Base-by-base conservation (phyloP, 129 eudicot genomes). In the Chrysanthemum makinoi region DNA sequence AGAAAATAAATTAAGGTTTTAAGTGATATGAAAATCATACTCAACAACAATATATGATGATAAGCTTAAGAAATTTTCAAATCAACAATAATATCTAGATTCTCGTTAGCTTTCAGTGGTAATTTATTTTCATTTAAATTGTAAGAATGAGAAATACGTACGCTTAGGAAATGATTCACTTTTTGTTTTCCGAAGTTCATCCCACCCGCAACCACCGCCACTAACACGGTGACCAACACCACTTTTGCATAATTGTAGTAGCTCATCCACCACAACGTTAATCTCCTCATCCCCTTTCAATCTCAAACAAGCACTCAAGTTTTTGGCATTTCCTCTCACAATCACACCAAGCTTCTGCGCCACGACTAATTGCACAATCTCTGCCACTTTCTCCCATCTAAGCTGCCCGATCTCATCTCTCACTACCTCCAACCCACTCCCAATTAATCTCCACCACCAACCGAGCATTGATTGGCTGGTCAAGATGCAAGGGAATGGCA, bases 401-500 rank as follows among this genome's bases (percentile, higher is more conserved):
- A 74, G n/a, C 57, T 5, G 44, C 54, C 72, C 72, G 22, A 30
- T 39, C n/a, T 13, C 72, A 17, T 65, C 72, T 39, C 72, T 65
- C 46, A 65, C 67, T 16, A 62, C 51, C 49, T 74, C 79, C 65
- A 52, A 14, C 10, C 65, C 79, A 15, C 53, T 56, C 10, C 72
- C 72, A 55, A 65, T 43, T n/a, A n/a, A n/a, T 43, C 6, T 66
- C 79, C 14, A 20, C 66, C 33, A 53, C 66, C 43, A 74, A 15
- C 62, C 79, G 44, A 0, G 79, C 79, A n/a, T 53, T 65, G 33
- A 74, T 44, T 11, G 72, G 78, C 16, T 74, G 78, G 72, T 74
- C 78, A 2, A 74, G 63, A 14, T 74, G 78, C 72, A 74, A 19
- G 0, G 72, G 79, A 72, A 74, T 74, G 4, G 79, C 72, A 35